Evolutionary conservation across 176 grass and related monocot species (phyloP).

Genomic region (Musa troglodytarum): DNA sequence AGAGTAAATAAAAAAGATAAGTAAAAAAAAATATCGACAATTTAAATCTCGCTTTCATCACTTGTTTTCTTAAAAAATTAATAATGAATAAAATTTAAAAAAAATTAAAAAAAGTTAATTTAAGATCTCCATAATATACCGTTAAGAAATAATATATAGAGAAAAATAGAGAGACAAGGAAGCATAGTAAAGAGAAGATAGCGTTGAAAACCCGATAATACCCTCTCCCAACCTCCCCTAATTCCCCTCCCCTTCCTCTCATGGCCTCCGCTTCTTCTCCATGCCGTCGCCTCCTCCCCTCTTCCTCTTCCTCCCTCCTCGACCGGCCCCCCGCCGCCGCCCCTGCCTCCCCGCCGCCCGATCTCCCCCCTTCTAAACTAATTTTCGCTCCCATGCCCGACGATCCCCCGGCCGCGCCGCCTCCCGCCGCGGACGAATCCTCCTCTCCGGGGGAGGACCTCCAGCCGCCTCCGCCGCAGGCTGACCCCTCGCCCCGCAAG

Average conservation of each 20-base stretch:
- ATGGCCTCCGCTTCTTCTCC: slow-evolving; percentile 14
- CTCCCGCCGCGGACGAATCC: slow-evolving; percentile 10
- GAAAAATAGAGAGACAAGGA: background rate
- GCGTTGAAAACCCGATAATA: background rate
- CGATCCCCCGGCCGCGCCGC: slow-evolving; percentile 23
- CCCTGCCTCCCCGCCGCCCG: background rate
- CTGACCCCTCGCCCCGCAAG: slow-evolving; percentile 19
- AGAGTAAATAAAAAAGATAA: too few relatives aligned
- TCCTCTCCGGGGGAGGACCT: slow-evolving; percentile 13
- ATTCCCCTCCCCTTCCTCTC: slow-evolving; percentile 27
- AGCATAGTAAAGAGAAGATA: too few relatives aligned
- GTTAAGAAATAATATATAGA: background rate
- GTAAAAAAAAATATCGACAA: too few relatives aligned
- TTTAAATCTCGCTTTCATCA: too few relatives aligned
- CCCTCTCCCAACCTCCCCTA: slow-evolving; percentile 12
- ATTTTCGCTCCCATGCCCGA: slow-evolving; percentile 5
- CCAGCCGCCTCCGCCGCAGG: background rate
- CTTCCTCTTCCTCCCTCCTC: slow-evolving; percentile 20
- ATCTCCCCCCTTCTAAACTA: slow-evolving; percentile 14
- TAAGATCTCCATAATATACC: too few relatives aligned
- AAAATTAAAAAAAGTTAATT: too few relatives aligned
- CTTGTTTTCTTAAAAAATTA: too few relatives aligned
- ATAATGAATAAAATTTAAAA: too few relatives aligned
- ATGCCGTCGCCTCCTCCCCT: slow-evolving; percentile 25
- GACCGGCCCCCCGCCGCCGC: slow-evolving; percentile 9